Conservation (phyloP, 345 rosid species). For the Zanthoxylum bungeanum region DNA sequence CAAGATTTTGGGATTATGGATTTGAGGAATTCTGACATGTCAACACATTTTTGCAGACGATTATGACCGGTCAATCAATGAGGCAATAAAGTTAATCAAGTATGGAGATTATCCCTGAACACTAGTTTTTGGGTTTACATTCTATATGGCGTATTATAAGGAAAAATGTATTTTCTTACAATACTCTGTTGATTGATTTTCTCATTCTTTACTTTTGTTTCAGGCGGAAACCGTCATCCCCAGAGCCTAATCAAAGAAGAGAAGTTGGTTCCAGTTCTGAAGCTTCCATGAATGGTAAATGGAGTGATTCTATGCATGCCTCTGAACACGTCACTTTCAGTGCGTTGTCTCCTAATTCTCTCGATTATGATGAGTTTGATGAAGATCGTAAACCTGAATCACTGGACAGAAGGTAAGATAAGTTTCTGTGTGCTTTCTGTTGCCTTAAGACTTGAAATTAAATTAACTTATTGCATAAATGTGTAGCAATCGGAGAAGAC, state of each 20-base stretch:
- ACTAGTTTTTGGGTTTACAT: neutral
- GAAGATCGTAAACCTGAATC: slow-evolving; percentile 50
- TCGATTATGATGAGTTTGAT: slow-evolving; percentile 66
- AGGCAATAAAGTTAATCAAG: slow-evolving; percentile 97
- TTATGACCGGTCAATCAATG: slow-evolving; percentile 94
- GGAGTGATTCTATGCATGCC: slow-evolving; percentile 44
- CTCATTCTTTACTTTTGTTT: slow-evolving; percentile 18
- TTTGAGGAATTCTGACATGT: neutral
- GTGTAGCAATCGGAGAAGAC: slow-evolving; percentile 72
- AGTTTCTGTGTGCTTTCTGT: slow-evolving; percentile 4
- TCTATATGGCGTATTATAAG: neutral
- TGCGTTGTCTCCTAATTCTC: slow-evolving; percentile 50
- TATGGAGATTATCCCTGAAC: slow-evolving; percentile 29
- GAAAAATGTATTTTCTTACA: neutral
- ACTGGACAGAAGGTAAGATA: slow-evolving; percentile 70
- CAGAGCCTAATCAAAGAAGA: slow-evolving; percentile 64
- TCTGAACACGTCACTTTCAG: slow-evolving; percentile 46
- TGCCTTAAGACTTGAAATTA: slow-evolving; percentile 3
- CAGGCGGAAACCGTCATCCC: slow-evolving; percentile 87
- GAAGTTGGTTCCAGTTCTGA: slow-evolving; percentile 61
- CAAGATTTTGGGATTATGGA: neutral
- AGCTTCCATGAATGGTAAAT: slow-evolving; percentile 68
- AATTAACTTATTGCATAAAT: slow-evolving; percentile 7
- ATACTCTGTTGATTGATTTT: neutral
- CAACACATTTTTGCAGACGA: slow-evolving; percentile 70